Conservation (phyloP, 1,284 basidiomycete genomes). For the Leccinum fuscescens region DNA sequence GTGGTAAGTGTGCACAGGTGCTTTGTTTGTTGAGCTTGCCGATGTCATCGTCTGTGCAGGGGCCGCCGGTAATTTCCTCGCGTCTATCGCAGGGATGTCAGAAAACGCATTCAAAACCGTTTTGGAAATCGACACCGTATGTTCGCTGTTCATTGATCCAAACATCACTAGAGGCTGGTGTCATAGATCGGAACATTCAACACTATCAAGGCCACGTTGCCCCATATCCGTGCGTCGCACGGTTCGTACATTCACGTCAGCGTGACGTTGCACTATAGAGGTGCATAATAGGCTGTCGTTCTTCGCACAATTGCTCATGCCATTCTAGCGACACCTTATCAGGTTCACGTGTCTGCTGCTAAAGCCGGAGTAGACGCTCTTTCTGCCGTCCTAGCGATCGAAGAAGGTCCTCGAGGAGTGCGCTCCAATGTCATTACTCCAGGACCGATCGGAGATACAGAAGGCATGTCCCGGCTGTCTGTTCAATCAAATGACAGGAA, state of each 20-base stretch:
- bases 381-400: constrained; percentile 81
- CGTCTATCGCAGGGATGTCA: neutral
- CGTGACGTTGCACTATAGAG: constrained; percentile 87
- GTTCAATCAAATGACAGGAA: constrained; percentile 17
- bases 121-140: constrained; percentile 88
- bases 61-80: neutral
- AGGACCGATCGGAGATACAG: constrained; percentile 82
- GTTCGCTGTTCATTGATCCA: constrained; percentile 20
- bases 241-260: constrained; percentile 92
- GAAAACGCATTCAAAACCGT: constrained; percentile 58
- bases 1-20: neutral
- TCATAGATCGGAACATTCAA: constrained; percentile 85
- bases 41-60: neutral
- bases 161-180: neutral
- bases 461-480: constrained; percentile 68
- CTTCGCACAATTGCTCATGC: constrained; percentile 1
- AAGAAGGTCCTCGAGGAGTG: constrained; percentile 93
- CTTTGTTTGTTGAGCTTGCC: neutral
- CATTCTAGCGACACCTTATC: constrained; percentile 73
- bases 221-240: constrained; percentile 64
- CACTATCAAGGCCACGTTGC: constrained; percentile 89
- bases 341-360: constrained; percentile 91
- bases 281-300: constrained; percentile 36
- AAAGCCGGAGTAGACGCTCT: constrained; percentile 94
- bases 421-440: constrained; percentile 92